Evolutionary conservation across 805 yeast species (phyloP).

Genomic region (Candida morakotiae): DNA sequence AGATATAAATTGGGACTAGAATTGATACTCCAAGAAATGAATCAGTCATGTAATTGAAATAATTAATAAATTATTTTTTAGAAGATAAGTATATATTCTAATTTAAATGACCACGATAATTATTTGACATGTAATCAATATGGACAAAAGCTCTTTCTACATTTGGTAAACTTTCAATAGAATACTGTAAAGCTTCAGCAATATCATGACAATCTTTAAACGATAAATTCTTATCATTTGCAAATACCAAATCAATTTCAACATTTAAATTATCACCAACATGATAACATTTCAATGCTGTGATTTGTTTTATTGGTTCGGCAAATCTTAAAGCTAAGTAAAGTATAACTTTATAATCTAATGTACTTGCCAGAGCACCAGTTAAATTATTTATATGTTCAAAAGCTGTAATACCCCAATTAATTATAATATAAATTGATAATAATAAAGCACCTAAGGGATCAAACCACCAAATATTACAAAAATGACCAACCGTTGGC

Average conservation of each 20-base stretch:
- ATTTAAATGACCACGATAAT: constrained; percentile 38
- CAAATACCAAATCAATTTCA: constrained; percentile 67
- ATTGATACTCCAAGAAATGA: neutral
- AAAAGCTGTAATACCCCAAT: constrained; percentile 63
- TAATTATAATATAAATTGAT: constrained; percentile 55
- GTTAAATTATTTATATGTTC: constrained; percentile 74
- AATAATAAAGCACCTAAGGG: constrained; percentile 67
- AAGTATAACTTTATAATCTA: constrained; percentile 61
- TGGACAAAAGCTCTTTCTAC: constrained; percentile 84
- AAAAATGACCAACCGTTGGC: constrained; percentile 57
- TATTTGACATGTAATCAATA: constrained; percentile 56
- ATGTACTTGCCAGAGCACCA: constrained; percentile 63
- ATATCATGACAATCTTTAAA: constrained; percentile 73
- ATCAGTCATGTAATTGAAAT: neutral
- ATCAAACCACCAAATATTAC: constrained; percentile 66
- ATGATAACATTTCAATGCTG: constrained; percentile 68
- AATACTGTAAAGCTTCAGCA: constrained; percentile 78
- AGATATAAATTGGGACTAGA: constrained; percentile 24
- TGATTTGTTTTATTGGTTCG: constrained; percentile 58
- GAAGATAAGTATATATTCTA: too few species aligned
- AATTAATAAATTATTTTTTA: neutral
- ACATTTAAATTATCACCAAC: constrained; percentile 75
- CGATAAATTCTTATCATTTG: constrained; percentile 38
- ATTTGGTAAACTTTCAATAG: constrained; percentile 70
- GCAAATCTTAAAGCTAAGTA: constrained; percentile 70